Conservation (phyloP, 495 filamentous ascomycete species). For the Pseudoneurospora amorphoporcata region DNA sequence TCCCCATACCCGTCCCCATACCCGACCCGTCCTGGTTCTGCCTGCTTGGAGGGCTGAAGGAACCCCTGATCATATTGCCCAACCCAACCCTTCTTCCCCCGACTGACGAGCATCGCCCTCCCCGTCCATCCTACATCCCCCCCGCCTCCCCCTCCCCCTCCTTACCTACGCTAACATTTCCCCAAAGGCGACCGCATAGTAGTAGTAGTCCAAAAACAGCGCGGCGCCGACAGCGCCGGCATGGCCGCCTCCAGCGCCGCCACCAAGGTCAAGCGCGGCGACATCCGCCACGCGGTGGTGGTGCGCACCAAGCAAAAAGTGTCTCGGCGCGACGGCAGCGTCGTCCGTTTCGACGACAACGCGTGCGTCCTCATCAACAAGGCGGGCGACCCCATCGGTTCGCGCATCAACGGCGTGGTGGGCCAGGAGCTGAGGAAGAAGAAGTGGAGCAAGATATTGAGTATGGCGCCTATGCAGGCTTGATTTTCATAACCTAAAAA, state of each 20-base stretch:
- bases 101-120: too few relatives aligned
- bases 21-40: too few relatives aligned
- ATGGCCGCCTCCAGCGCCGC: slow-evolving; percentile 52
- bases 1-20: background rate
- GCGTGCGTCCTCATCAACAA: slow-evolving; percentile 97
- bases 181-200: slow-evolving; percentile 85
- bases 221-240: slow-evolving; percentile 44
- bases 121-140: background rate
- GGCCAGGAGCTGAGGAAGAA: slow-evolving; percentile 76
- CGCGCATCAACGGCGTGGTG: slow-evolving; percentile 82
- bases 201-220: slow-evolving; percentile 93
- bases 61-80: background rate
- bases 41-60: background rate
- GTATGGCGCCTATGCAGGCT: slow-evolving; percentile 86
- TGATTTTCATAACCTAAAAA: slow-evolving; percentile 25
- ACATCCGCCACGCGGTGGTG: slow-evolving; percentile 93
- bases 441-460: slow-evolving; percentile 96
- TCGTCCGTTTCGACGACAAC: slow-evolving; percentile 93
- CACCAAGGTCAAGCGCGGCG: slow-evolving; percentile 90
- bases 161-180: background rate
- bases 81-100: background rate
- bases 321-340: slow-evolving; percentile 74
- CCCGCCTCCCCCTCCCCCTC: background rate
- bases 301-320: slow-evolving; percentile 84
- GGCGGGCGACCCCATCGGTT: slow-evolving; percentile 88